These are phyloP conservation scores for Graphilbum sp. DNA, from an alignment of 2,329 filamentous ascomycete species.

Conservation along the genomic window DNA sequence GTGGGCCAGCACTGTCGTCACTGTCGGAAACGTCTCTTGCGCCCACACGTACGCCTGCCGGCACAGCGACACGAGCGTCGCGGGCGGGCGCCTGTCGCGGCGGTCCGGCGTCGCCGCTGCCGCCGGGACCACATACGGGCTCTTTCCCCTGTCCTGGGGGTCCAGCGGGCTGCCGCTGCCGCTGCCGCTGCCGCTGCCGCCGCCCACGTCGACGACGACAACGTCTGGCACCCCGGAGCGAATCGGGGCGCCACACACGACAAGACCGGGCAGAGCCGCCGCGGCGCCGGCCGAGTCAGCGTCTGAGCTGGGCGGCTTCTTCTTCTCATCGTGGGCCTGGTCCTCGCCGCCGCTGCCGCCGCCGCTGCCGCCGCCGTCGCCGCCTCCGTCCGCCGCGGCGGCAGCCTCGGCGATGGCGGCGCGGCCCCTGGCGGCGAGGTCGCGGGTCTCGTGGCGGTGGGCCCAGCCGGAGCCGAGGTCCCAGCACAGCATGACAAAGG, in stretches of 20 bases:
- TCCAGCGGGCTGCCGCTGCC: no score
- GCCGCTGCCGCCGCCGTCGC: no score
- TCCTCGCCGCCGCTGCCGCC: no score
- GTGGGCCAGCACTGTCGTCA: slow-evolving; percentile 46
- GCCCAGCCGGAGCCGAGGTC: slow-evolving; percentile 49
- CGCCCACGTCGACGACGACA: no score
- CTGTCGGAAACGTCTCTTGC: slow-evolving; percentile 56
- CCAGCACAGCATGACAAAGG: slow-evolving; percentile 51
- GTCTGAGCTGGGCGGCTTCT: slow-evolving; percentile 5
- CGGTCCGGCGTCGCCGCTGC: no score
- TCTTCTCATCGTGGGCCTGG: slow-evolving; percentile 12
- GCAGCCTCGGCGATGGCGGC: slow-evolving; percentile 22
- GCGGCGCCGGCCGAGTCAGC: not conserved
- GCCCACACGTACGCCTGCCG: slow-evolving; percentile 35
- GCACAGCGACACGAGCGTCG: slow-evolving; percentile 36
- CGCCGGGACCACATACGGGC: no score
- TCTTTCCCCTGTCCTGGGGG: no score
- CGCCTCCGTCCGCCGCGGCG: no score
- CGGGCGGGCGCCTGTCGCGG: no score
- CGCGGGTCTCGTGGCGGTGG: slow-evolving; percentile 43
- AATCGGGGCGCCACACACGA: no score
- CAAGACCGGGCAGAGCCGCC: not conserved
- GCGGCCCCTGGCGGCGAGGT: slow-evolving; percentile 41
- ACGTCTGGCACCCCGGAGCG: no score
- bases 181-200: no score